These are phyloP conservation scores for Auricularia sp. DNA, from an alignment of 768 basidiomycete genomes.

Conservation along the genomic window DNA sequence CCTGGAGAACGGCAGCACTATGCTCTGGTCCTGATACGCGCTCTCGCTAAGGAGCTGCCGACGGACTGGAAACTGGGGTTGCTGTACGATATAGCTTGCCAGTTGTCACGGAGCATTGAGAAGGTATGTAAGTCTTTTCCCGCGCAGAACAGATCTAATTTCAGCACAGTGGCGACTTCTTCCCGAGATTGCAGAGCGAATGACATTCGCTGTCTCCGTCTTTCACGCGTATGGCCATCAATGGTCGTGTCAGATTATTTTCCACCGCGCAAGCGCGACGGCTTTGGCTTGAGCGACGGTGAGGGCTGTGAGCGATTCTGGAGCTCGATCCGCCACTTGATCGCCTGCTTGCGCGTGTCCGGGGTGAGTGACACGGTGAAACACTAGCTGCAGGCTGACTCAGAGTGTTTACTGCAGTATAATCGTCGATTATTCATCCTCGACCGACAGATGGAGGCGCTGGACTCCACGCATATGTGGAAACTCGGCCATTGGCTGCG, in stretches of 20 bases:
- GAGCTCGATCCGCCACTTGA: too few species aligned
- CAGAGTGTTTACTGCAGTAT: too few species aligned
- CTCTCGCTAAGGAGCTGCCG: slow-evolving; percentile 2
- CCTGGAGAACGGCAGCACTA: slow-evolving; percentile 8
- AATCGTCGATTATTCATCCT: too few species aligned
- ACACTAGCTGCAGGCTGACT: too few species aligned
- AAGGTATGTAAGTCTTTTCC: background rate
- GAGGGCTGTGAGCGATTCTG: slow-evolving; percentile 1
- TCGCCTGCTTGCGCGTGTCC: too few species aligned
- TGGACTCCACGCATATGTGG: too few species aligned
- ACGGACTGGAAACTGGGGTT: slow-evolving; percentile 20
- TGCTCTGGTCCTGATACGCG: slow-evolving; percentile 2
- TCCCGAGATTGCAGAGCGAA: slow-evolving; percentile 7
- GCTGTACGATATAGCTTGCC: slow-evolving; percentile 26
- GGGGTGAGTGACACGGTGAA: too few species aligned
- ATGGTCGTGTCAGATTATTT: slow-evolving; percentile 4
- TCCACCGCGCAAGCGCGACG: background rate
- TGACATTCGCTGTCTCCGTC: slow-evolving; percentile 23
- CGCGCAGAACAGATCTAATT: too few species aligned
- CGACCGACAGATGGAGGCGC: too few species aligned
- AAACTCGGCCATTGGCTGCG: too few species aligned
- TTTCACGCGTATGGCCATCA: slow-evolving; percentile 21
- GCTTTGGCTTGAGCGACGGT: slow-evolving; percentile 2
- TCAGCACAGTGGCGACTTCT: slow-evolving; percentile 6
- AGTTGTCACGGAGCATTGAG: slow-evolving; percentile 20